A percentile compares a stretch with the other conserved stretches of the same genome.
Conservation (phyloP, 352 stramenopile species). For the Aphanomyces astaci region DNA sequence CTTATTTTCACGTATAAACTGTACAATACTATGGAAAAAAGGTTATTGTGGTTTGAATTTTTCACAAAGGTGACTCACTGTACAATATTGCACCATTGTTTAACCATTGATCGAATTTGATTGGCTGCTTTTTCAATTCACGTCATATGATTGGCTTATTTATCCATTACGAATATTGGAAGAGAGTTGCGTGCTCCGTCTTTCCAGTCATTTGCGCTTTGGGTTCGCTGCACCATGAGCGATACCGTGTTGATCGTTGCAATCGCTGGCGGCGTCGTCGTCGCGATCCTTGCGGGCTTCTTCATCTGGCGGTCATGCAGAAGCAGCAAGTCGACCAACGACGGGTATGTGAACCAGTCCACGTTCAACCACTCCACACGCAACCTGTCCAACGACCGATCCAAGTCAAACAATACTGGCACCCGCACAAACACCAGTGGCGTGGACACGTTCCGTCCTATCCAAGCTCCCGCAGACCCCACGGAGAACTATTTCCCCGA, state of each 20-base stretch:
- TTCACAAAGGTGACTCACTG: too few relatives aligned
- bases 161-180: background rate
- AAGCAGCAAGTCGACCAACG: background rate
- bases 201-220: conserved; percentile 18
- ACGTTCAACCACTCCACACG: background rate
- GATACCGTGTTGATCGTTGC: conserved; percentile 14
- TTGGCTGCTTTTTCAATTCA: background rate
- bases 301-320: conserved; percentile 16
- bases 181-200: background rate
- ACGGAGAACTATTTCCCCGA: conserved; percentile 65
- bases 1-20: too few relatives aligned
- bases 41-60: too few relatives aligned
- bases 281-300: conserved; percentile 4
- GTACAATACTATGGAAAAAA: too few relatives aligned
- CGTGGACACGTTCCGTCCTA: background rate
- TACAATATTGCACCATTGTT: background rate
- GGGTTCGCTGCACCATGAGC: conserved; percentile 3
- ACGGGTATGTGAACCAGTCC: conserved; percentile 18
- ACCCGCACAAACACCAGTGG: background rate
- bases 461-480: background rate
- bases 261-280: conserved; percentile 11
- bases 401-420: background rate
- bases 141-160: background rate
- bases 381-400: background rate
- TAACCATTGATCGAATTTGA: background rate